Base-by-base conservation (phyloP, 2,329 filamentous ascomycete genomes). In the Purpureocillium takamizusanense region DNA sequence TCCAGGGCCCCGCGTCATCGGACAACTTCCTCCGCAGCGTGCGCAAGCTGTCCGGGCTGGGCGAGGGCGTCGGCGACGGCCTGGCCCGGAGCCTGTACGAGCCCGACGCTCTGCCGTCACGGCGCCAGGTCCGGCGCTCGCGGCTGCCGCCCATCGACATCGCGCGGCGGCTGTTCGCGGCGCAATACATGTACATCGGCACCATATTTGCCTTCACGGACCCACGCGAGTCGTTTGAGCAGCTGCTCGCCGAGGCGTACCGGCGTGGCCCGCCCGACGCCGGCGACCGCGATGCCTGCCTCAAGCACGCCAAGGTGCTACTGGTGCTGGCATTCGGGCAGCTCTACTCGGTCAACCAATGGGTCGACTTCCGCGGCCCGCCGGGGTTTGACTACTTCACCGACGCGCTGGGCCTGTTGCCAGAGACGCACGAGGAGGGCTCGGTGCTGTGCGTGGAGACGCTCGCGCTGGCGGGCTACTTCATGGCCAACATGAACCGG, bases 331-430 rank as follows among this genome's bases (percentile, higher is more conserved):
- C 72, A 1, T 74, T 73, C 46, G 73, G 73, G 0, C 66, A 74
- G 43, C 62, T 76, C 46, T 77, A 76, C 48, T 74, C 70, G 3
- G 62, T 76, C 35, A 77, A 77, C 44, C 69, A 74, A 38, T 73
- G 68, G 67, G 65, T 68, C 1, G 64, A 65, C 33, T 64, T 62
- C 46, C 64, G 69, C 31, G 69, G 71, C 0, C 72, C 72, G 0
- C 73, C 73, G 0, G 73, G 73, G 0, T 76, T 76, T 47, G 63
- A 66, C 12, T 76, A 71, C 43, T 76, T 77, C 49, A 65, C 65
- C 15, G 61, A 68, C 37, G 69, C 72, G 0, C 45, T 76, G 18
- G 62, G 65, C 18, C 63, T 74, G 4, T 56, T 77, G 15, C 73
- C 73, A 1, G 71, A 75, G 34, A 63, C 72, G 3, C 69, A 77